These are phyloP conservation scores for Ambrosia hybrid DNA, from an alignment of 140 eudicot species.

Conservation along the genomic window DNA sequence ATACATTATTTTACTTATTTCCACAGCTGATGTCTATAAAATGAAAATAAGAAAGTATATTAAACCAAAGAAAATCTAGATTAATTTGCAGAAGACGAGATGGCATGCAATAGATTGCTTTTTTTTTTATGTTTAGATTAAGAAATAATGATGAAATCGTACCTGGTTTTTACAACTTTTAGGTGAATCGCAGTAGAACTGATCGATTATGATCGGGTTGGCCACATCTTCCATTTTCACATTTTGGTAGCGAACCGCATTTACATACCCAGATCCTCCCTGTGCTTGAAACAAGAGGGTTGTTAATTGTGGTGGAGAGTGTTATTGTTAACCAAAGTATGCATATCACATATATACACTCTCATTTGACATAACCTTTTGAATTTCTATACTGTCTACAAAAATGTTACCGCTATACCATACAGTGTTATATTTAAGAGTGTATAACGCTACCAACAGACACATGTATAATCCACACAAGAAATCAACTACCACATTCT, in stretches of 20 bases:
- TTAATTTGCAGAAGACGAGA: too few relatives aligned
- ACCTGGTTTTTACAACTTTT: constrained; percentile 77
- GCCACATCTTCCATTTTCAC: constrained; percentile 82
- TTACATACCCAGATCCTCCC: constrained; percentile 98
- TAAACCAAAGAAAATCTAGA: too few relatives aligned
- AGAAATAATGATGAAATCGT: constrained; percentile 13
- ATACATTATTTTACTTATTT: constrained; percentile 82
- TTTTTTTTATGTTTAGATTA: neutral
- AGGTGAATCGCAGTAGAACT: constrained; percentile 95
- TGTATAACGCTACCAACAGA: too few relatives aligned
- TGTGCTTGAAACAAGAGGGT: constrained; percentile 23
- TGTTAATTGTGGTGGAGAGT: neutral
- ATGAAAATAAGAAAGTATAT: neutral
- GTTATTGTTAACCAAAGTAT: neutral
- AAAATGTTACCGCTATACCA: too few relatives aligned
- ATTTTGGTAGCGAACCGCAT: constrained; percentile 66
- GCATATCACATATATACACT: neutral
- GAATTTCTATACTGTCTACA: neutral
- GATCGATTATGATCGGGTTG: constrained; percentile 92
- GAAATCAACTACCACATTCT: too few relatives aligned
- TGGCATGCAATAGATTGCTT: too few relatives aligned
- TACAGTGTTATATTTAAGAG: too few relatives aligned
- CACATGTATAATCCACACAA: too few relatives aligned
- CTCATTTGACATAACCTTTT: neutral
- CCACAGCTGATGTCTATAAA: constrained; percentile 72